Evolutionary conservation across 108 stramenopile species (phyloP).

Genomic region (Mediolabrus comicus): DNA sequence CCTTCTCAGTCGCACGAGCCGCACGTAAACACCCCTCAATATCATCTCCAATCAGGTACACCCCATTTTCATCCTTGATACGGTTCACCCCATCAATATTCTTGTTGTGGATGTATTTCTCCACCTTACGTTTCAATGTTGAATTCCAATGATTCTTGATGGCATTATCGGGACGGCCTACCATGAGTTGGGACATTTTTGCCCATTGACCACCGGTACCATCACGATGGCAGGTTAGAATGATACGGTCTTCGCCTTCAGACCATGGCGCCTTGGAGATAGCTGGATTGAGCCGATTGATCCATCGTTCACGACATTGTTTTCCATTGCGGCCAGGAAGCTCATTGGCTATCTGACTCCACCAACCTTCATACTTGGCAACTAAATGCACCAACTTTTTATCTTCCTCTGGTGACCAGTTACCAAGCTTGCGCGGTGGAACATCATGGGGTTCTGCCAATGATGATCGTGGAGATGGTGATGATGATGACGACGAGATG

Average conservation of each 20-base stretch:
- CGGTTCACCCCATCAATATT: conserved; percentile 36
- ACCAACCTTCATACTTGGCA: conserved; percentile 62
- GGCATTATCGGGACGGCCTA: conserved; percentile 95
- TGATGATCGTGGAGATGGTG: too few relatives aligned
- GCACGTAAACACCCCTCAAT: conserved; percentile 74
- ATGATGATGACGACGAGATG: too few relatives aligned
- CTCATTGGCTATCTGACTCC: conserved; percentile 72
- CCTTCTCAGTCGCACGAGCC: too few relatives aligned
- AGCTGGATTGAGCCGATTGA: conserved; percentile 96
- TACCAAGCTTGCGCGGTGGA: too few relatives aligned
- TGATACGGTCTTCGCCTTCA: conserved; percentile 86
- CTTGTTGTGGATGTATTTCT: conserved; percentile 71
- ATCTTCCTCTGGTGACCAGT: conserved; percentile 86
- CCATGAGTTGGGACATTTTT: conserved; percentile 86
- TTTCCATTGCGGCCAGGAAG: conserved; percentile 94
- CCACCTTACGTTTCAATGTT: conserved; percentile 88
- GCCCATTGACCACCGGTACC: conserved; percentile 92
- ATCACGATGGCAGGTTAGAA: conserved; percentile 71
- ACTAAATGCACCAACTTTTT: conserved; percentile 50
- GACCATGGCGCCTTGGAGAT: conserved; percentile 90
- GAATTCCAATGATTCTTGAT: conserved; percentile 98
- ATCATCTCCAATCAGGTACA: conserved; percentile 68
- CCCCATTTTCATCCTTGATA: conserved; percentile 45
- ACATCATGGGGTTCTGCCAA: too few relatives aligned
- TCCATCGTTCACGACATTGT: conserved; percentile 99